phyloP scores from a whole-genome alignment of 495 filamentous ascomycete genomes.

The Apodospora peruviana region DNA sequence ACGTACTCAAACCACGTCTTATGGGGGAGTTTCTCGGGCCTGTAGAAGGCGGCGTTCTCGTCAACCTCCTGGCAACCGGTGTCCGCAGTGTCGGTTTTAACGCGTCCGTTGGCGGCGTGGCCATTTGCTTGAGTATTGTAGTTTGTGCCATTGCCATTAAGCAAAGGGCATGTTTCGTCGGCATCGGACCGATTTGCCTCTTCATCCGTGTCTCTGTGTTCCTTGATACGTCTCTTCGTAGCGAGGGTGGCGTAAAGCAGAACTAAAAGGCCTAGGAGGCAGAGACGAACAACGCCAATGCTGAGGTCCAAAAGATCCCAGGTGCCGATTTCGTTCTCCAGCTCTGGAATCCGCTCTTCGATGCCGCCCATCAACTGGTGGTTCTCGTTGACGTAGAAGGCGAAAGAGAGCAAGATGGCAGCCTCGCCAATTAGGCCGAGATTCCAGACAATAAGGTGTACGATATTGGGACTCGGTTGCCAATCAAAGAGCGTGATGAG shows the following conservation, averaged over 20 bases:
- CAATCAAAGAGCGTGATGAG: slow-evolving; percentile 79
- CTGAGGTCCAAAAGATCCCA: slow-evolving; percentile 50
- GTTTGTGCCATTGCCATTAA: slow-evolving; percentile 25
- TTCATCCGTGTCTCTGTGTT: slow-evolving; percentile 33
- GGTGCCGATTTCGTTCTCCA: slow-evolving; percentile 19
- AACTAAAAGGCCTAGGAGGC: slow-evolving; percentile 28
- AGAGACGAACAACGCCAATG: slow-evolving; percentile 38
- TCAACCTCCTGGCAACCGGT: slow-evolving; percentile 32
- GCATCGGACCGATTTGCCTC: slow-evolving; percentile 39
- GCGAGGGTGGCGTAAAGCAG: slow-evolving; percentile 35
- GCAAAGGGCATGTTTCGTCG: slow-evolving; percentile 46
- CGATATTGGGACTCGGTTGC: slow-evolving; percentile 62
- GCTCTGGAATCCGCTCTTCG: slow-evolving; percentile 11
- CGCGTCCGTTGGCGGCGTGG: slow-evolving; percentile 19
- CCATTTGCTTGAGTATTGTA: slow-evolving; percentile 30
- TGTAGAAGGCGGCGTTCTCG: slow-evolving; percentile 46
- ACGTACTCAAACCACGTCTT: slow-evolving; percentile 66
- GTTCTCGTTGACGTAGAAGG: slow-evolving; percentile 53
- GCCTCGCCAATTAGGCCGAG: slow-evolving; percentile 62
- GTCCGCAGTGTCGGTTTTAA: slow-evolving; percentile 18
- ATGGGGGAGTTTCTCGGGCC: slow-evolving; percentile 40
- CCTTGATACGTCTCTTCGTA: slow-evolving; percentile 22
- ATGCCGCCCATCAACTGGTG: slow-evolving; percentile 43
- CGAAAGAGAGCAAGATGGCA: slow-evolving; percentile 58
- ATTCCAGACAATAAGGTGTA: slow-evolving; percentile 70